Evolutionary conservation across 148 eudicot genomes (phyloP), one percentile per base, ranked within the genome.

Genomic region (Silene uniflora): DNA sequence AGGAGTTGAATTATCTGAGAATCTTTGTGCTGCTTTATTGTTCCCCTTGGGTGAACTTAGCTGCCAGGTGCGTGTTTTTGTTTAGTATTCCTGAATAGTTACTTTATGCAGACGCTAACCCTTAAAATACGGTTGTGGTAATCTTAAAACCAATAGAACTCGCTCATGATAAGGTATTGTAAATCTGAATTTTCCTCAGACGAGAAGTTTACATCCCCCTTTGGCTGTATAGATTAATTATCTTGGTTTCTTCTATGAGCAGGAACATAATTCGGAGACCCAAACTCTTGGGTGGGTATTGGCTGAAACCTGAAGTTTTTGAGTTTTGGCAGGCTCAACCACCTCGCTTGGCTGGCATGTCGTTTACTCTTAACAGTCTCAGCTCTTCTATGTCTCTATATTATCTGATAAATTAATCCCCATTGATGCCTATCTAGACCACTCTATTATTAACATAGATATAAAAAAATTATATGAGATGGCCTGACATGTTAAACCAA

Each of bases 271-370:
- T 96, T 75, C 97, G 97, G 32, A 96, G 86, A 83, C 99, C 99
- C 19, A 86, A 85, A 69, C 77, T 87, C 80, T 96, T 95, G 97
- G 98, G 98, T 76, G 99, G 98, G 75, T 96, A 85, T 85, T 84
- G 98, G 72, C 87, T 96, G 77, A 89, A 83, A 81, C 99, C 99
- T 2, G 83, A 88, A 78, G 63, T 67, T 79, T 92, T 88, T 73
- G 99, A 96, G 83, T 96, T 92, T 83, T 96, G 99, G 99, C 99
- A 96, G 83, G 98, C 95, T 67, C 99, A 95, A 69, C 88, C 89
- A 77, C 91, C 99, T 75, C 93, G 98, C 73, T 81, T 92, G 81
- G 97, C 89, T 86, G 99, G 92, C 79, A 92, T 97, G 99, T 95
- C 74, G 35, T 71, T 42, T 59, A 17, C 17, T 71, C 42, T 35